Evolutionary conservation across 2,329 filamentous ascomycete genomes (phyloP).

Genomic region (Colletotrichum camelliae): DNA sequence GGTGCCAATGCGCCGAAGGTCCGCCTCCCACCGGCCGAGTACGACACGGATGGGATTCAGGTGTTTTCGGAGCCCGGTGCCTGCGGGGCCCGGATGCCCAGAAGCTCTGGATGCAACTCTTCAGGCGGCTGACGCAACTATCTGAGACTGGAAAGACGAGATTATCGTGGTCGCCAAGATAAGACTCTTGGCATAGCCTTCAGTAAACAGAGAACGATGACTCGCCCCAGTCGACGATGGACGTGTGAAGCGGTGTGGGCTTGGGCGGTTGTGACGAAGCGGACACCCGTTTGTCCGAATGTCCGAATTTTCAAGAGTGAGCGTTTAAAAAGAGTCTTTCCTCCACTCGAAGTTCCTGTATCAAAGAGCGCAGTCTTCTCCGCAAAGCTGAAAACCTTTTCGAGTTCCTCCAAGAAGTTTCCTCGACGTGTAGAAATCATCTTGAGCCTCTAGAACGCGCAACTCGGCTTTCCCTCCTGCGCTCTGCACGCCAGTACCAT

Average conservation of each 20-base stretch:
- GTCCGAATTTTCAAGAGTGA: background rate
- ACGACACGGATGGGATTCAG: background rate
- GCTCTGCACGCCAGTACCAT: accelerated
- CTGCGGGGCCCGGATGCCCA: background rate
- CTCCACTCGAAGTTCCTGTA: background rate
- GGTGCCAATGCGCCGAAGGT: background rate
- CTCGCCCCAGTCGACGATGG: background rate
- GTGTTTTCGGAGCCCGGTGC: background rate
- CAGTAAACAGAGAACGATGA: background rate
- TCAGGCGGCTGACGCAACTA: background rate
- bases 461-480: background rate
- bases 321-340: background rate
- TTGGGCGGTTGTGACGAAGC: background rate
- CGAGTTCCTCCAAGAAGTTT: background rate
- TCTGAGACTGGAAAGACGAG: background rate
- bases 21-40: background rate
- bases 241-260: background rate
- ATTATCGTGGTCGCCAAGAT: background rate
- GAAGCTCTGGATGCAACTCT: background rate
- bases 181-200: background rate
- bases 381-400: background rate
- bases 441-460: background rate
- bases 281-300: background rate
- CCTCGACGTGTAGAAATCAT: background rate
- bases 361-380: background rate